Conservation (phyloP, 2,329 filamentous ascomycete genomes). For the Mariannaea sp. region DNA sequence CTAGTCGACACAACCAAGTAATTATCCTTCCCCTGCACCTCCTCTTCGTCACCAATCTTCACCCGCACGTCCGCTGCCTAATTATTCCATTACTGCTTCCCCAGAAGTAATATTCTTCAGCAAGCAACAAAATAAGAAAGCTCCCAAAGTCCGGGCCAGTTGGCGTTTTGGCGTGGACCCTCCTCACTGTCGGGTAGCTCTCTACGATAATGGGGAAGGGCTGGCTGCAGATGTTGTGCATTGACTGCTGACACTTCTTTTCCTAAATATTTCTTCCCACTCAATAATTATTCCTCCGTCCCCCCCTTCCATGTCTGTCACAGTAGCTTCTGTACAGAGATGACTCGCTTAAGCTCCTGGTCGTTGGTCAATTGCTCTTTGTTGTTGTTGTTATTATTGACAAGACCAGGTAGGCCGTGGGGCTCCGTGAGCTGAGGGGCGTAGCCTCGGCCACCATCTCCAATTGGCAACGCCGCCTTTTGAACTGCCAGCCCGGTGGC, state of each 20-base stretch:
- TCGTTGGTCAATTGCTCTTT: background rate
- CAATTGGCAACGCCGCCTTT: background rate
- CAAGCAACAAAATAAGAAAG: no score
- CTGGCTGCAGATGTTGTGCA: slow-evolving; percentile 11
- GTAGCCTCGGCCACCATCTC: slow-evolving; percentile 12
- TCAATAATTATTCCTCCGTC: no score
- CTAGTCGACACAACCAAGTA: background rate
- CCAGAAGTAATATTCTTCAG: no score
- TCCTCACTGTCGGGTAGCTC: background rate
- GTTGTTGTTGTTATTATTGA: slow-evolving; percentile 11
- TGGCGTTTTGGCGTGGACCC: no score
- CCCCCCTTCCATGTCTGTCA: slow-evolving; percentile 1
- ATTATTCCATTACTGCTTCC: no score
- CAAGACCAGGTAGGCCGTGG: background rate
- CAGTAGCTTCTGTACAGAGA: background rate
- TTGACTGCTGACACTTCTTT: slow-evolving; percentile 4
- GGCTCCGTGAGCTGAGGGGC: background rate
- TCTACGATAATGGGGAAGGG: slow-evolving; percentile 8
- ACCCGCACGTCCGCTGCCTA: background rate
- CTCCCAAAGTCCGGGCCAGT: no score
- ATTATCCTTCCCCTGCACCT: background rate
- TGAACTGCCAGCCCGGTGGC: slow-evolving; percentile 10
- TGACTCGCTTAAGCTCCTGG: slow-evolving; percentile 3
- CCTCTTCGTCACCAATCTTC: background rate
- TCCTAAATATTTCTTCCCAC: no score